Conservation (phyloP, 2,329 filamentous ascomycete genomes). For the Alternaria ventricosa region DNA sequence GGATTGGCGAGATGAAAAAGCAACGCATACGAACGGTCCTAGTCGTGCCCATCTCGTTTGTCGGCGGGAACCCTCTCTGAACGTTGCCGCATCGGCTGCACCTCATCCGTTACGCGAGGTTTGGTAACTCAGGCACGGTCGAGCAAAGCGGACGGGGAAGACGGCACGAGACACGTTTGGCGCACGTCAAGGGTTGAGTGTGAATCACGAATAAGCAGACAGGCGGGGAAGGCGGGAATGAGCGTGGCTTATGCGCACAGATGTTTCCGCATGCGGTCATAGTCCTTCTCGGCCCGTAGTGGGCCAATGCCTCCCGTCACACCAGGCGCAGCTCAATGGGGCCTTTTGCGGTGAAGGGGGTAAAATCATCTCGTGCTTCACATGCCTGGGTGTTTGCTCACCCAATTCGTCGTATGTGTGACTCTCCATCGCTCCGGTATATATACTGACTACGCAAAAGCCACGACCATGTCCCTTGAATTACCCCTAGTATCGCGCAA, state of each 20-base stretch:
- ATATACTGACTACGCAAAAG: conserved; percentile 29
- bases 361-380: conserved; percentile 35
- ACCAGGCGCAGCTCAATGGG: conserved; percentile 27
- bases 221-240: conserved; percentile 31
- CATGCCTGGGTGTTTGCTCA: conserved; percentile 34
- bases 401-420: conserved; percentile 26
- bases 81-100: conserved; percentile 31
- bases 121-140: conserved; percentile 24
- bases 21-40: conserved; percentile 2
- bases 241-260: conserved; percentile 9
- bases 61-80: conserved; percentile 26
- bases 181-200: conserved; percentile 17
- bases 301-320: conserved; percentile 38
- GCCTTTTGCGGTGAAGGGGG: conserved; percentile 38
- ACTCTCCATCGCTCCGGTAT: conserved; percentile 22
- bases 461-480: conserved; percentile 27
- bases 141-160: conserved; percentile 38
- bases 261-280: conserved; percentile 22
- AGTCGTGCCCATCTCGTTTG: conserved; percentile 2
- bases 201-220: conserved; percentile 23
- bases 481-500: conserved; percentile 26
- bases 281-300: conserved; percentile 28
- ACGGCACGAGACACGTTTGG: conserved; percentile 33
- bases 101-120: conserved; percentile 25
- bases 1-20: conserved; percentile 3